These are phyloP conservation scores for Nannizzia gypsea DNA, from an alignment of 2,329 filamentous ascomycete species.

Conservation along the genomic window DNA sequence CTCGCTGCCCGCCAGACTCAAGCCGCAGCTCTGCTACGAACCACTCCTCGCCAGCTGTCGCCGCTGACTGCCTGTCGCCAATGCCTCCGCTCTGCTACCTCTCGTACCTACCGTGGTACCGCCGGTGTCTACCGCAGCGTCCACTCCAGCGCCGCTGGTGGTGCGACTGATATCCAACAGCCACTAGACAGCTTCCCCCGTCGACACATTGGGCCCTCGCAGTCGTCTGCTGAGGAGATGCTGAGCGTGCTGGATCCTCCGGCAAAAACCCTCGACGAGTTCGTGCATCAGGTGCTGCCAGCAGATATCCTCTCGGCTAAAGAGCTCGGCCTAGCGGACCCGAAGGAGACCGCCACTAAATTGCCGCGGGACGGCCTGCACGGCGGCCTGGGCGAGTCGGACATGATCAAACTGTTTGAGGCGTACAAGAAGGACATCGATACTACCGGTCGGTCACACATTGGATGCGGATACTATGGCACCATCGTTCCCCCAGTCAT, in stretches of 20 bases:
- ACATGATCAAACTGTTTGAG: slow-evolving; percentile 31
- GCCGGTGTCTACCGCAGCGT: slow-evolving; percentile 41
- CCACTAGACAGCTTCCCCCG: slow-evolving; percentile 55
- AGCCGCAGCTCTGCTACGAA: slow-evolving; percentile 4
- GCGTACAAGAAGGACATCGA: slow-evolving; percentile 46
- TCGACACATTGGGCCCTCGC: slow-evolving; percentile 76
- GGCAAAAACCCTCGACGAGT: slow-evolving; percentile 61
- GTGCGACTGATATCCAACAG: slow-evolving; percentile 31
- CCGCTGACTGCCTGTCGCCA: slow-evolving; percentile 23
- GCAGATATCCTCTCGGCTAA: slow-evolving; percentile 60
- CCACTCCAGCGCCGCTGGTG: slow-evolving; percentile 69
- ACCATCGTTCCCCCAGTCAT: slow-evolving; percentile 83
- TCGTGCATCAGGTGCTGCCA: slow-evolving; percentile 74
- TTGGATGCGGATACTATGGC: slow-evolving; percentile 78
- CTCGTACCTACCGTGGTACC: slow-evolving; percentile 10
- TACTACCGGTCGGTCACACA: slow-evolving; percentile 52
- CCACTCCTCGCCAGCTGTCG: slow-evolving; percentile 15
- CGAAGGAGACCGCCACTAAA: slow-evolving; percentile 30
- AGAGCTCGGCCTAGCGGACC: slow-evolving; percentile 47
- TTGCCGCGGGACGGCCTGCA: slow-evolving; percentile 28
- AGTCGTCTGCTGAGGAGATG: slow-evolving; percentile 62
- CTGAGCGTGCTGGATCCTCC: slow-evolving; percentile 66
- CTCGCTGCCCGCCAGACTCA: slow-evolving; percentile 7
- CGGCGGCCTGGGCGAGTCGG: slow-evolving; percentile 37
- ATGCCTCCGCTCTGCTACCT: slow-evolving; percentile 19